Percentiles rank a stretch among this genome's conserved stretches.
Evolutionary conservation across 2,329 filamentous ascomycete genomes (phyloP).

Genomic region (Diaporthe nobilis): DNA sequence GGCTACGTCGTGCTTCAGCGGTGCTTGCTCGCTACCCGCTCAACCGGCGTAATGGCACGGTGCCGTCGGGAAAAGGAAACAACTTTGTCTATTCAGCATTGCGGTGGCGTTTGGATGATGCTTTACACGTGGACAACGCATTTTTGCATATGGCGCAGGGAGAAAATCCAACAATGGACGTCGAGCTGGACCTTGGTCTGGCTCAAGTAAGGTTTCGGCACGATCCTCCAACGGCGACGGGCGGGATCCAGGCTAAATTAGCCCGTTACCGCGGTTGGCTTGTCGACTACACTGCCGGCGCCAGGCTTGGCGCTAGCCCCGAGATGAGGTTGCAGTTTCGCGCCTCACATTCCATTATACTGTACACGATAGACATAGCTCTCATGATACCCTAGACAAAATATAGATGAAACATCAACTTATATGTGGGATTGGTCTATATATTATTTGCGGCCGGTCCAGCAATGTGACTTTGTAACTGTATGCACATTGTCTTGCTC

Average conservation of each 20-base stretch:
- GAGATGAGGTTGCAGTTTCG: conserved; percentile 11
- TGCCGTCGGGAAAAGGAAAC: not conserved
- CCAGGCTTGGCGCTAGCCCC: conserved; percentile 18
- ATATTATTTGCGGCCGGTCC: too few species aligned
- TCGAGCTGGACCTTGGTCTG: not conserved
- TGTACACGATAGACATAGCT: conserved; percentile 14
- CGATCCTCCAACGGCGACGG: conserved; percentile 1
- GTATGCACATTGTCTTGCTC: too few species aligned
- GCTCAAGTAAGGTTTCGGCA: conserved; percentile 6
- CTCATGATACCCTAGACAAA: conserved; percentile 35
- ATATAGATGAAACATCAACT: not conserved
- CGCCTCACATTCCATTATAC: conserved; percentile 1
- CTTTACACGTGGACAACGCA: not conserved
- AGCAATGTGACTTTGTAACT: not conserved
- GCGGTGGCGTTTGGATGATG: conserved; percentile 12
- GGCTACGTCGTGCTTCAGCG: not conserved
- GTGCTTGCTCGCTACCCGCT: not conserved
- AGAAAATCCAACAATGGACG: not conserved
- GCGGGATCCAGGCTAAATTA: not conserved
- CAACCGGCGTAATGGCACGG: not conserved
- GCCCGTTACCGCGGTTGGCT: not conserved
- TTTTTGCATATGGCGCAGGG: not conserved
- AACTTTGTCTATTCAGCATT: not conserved
- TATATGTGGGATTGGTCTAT: not conserved
- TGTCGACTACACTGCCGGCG: not conserved